Conservation (phyloP, 1,284 basidiomycete genomes). For the Ceratobasidium sp. region DNA sequence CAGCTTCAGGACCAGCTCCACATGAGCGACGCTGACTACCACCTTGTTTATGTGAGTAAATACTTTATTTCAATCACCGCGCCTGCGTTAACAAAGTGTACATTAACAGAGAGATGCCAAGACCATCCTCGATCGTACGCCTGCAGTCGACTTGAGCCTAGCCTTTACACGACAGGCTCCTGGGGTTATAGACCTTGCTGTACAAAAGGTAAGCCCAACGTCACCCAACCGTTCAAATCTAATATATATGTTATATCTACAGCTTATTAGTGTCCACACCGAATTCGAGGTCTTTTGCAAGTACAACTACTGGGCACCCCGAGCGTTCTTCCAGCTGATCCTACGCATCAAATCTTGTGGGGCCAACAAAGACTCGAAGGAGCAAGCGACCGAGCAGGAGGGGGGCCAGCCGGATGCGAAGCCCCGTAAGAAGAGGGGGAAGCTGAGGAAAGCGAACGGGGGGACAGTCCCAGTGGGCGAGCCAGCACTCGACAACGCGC, state of each 20-base stretch:
- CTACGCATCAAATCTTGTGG: background rate
- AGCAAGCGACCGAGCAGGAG: too few relatives aligned
- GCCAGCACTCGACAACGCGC: background rate
- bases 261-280: background rate
- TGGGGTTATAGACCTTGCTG: background rate
- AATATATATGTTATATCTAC: background rate
- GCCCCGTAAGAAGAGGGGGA: background rate
- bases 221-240: background rate
- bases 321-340: conserved; percentile 2
- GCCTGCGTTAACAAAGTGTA: background rate
- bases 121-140: background rate
- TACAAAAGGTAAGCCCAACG: background rate
- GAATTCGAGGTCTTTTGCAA: background rate
- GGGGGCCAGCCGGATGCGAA: too few relatives aligned
- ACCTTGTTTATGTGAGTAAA: background rate
- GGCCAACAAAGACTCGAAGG: background rate
- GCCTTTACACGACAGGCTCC: background rate
- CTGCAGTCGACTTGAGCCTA: background rate
- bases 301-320: conserved; percentile 7
- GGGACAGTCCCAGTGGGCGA: background rate
- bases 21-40: background rate
- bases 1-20: background rate
- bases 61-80: background rate
- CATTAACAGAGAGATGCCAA: background rate
- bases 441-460: background rate